These are phyloP conservation scores for Ustilago shanxiensis DNA, from an alignment of 1,284 basidiomycete genomes.

Conservation along the genomic window DNA sequence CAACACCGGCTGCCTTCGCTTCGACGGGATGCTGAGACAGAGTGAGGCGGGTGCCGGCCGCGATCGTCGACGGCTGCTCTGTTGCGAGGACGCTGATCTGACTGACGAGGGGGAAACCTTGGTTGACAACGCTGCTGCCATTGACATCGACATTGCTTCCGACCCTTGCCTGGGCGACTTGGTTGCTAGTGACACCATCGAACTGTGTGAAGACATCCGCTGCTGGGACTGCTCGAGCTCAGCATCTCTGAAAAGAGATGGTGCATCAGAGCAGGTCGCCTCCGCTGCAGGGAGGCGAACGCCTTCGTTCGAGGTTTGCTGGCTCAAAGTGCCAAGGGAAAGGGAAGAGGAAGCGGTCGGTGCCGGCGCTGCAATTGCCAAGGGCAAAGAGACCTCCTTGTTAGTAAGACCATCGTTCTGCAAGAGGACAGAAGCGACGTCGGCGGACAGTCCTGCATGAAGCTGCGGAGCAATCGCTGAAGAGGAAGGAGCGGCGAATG, in stretches of 20 bases:
- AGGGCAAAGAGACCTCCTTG: constrained; percentile 39
- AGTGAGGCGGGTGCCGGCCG: constrained; percentile 32
- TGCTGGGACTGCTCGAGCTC: constrained; percentile 63
- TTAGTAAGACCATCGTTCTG: constrained; percentile 32
- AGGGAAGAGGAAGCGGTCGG: constrained; percentile 48
- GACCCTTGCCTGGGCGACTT: constrained; percentile 21
- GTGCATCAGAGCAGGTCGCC: constrained; percentile 60
- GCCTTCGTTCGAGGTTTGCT: constrained; percentile 48
- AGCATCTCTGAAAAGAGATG: constrained; percentile 38
- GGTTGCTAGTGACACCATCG: constrained; percentile 29
- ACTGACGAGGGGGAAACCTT: constrained; percentile 36
- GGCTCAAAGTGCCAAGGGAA: constrained; percentile 28
- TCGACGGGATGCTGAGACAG: constrained; percentile 39
- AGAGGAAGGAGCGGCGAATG: constrained; percentile 29
- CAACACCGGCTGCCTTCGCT: constrained; percentile 37
- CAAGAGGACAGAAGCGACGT: constrained; percentile 31
- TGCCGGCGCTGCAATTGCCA: constrained; percentile 59
- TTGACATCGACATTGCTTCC: constrained; percentile 51
- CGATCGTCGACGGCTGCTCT: constrained; percentile 44
- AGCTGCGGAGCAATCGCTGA: constrained; percentile 28
- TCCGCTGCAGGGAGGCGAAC: constrained; percentile 70
- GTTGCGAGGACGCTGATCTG: constrained; percentile 30
- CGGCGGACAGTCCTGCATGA: constrained; percentile 34
- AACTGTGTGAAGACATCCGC: constrained; percentile 58
- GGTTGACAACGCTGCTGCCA: constrained; percentile 61